Conservation (phyloP, 2,329 filamentous ascomycete genomes). For the Paraphaeosphaeria sporulosa region DNA sequence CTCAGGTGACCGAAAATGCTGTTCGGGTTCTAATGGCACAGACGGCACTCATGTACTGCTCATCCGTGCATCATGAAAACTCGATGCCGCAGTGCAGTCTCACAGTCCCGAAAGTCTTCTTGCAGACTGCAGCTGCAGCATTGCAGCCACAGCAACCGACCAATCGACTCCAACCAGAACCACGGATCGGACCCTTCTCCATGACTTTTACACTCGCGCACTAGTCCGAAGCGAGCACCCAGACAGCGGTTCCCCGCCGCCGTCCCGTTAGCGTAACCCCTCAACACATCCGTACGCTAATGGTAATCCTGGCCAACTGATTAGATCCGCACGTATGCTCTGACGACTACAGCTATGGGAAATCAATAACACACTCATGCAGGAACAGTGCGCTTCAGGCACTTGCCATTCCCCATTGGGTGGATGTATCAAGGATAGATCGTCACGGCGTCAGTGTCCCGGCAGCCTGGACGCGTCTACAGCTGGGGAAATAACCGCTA, state of each 20-base stretch:
- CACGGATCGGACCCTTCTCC: neutral
- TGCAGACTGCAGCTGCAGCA: neutral
- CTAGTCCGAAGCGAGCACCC: neutral
- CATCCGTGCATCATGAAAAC: neutral
- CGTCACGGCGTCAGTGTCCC: neutral
- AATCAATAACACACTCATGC: constrained; percentile 7
- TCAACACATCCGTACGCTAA: constrained; percentile 1
- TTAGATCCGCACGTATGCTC: neutral
- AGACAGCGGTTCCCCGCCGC: neutral
- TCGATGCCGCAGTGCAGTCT: neutral
- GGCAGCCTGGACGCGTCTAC: neutral
- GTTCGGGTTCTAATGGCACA: neutral
- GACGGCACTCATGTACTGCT: neutral
- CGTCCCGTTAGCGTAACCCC: neutral
- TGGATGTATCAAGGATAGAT: neutral
- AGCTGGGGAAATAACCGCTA: neutral
- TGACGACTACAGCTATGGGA: neutral
- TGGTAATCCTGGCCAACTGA: neutral
- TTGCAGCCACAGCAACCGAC: neutral
- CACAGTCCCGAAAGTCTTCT: neutral
- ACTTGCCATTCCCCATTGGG: neutral
- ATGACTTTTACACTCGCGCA: neutral
- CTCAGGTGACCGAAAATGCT: neutral
- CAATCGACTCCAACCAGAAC: neutral
- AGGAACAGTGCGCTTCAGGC: neutral